Conservation (phyloP, 2,329 filamentous ascomycete genomes). For the Cladosporium sp. region DNA sequence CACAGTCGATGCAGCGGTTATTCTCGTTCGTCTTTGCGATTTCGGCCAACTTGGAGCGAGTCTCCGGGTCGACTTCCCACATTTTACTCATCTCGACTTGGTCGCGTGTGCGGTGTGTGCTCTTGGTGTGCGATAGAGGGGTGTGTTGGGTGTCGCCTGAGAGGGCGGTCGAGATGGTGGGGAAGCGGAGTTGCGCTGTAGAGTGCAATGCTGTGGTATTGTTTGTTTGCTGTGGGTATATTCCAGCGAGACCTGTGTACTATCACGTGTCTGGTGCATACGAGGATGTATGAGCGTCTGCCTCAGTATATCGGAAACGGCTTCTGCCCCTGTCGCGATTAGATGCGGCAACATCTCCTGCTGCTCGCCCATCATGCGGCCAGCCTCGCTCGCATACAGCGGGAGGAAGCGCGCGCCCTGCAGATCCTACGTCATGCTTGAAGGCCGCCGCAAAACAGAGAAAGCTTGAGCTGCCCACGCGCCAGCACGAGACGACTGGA, state of each 20-base stretch:
- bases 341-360: background rate
- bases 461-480: slow-evolving; percentile 1
- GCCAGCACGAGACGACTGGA: background rate
- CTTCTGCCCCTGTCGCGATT: background rate
- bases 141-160: background rate
- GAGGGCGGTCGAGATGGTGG: slow-evolving; percentile 1
- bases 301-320: background rate
- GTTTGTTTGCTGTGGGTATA: background rate
- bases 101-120: slow-evolving; percentile 6
- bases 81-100: slow-evolving; percentile 59
- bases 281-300: background rate
- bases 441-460: slow-evolving; percentile 5
- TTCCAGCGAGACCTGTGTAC: background rate
- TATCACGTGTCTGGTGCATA: background rate
- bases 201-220: background rate
- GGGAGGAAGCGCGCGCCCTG: background rate
- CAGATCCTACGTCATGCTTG: background rate
- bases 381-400: background rate
- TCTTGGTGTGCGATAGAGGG: slow-evolving; percentile 2
- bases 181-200: background rate
- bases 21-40: slow-evolving; percentile 90
- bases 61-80: slow-evolving; percentile 99
- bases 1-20: slow-evolving; percentile 89
- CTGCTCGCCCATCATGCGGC: background rate
- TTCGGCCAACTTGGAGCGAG: slow-evolving; percentile 86